Conservation (phyloP, 495 filamentous ascomycete genomes). For the Niebla homalea region DNA sequence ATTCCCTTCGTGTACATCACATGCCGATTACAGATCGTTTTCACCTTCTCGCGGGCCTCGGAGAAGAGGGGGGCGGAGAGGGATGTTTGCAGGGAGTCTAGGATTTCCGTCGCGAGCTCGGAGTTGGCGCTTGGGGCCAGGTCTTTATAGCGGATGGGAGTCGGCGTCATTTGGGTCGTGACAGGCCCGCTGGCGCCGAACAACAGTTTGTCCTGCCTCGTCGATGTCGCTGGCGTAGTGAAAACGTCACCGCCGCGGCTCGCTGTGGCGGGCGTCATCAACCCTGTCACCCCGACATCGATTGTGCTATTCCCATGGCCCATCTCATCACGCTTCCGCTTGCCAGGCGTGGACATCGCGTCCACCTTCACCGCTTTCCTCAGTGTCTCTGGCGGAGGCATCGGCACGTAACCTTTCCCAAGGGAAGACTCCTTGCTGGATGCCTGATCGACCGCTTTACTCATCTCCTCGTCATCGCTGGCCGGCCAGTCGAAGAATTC, state of each 20-base stretch:
- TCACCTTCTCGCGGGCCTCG: slow-evolving; percentile 29
- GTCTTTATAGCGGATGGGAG: slow-evolving; percentile 30
- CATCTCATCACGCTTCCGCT: slow-evolving; percentile 35
- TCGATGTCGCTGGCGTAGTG: slow-evolving; percentile 13
- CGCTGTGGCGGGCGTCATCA: slow-evolving; percentile 14
- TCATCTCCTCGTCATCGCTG: slow-evolving; percentile 24
- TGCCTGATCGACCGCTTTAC: slow-evolving; percentile 10
- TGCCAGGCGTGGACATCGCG: slow-evolving; percentile 35
- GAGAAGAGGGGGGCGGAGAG: slow-evolving; percentile 27
- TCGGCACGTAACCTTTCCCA: background rate
- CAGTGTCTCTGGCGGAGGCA: slow-evolving; percentile 28
- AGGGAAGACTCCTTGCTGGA: slow-evolving; percentile 1
- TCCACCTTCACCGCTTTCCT: slow-evolving; percentile 34
- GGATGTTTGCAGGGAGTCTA: slow-evolving; percentile 34
- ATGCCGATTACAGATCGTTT: slow-evolving; percentile 38
- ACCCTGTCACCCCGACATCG: background rate
- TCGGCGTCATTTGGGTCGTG: slow-evolving; percentile 33
- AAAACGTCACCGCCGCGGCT: slow-evolving; percentile 14
- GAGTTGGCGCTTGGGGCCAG: slow-evolving; percentile 24
- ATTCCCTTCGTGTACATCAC: slow-evolving; percentile 44
- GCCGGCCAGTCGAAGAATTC: slow-evolving; percentile 33
- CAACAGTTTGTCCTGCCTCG: slow-evolving; percentile 15
- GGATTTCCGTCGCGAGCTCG: slow-evolving; percentile 36
- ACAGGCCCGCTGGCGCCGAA: slow-evolving; percentile 14
- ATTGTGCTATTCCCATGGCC: slow-evolving; percentile 1